Conservation (phyloP, 2,329 filamentous ascomycete species). For the Hypoxylon sp. region DNA sequence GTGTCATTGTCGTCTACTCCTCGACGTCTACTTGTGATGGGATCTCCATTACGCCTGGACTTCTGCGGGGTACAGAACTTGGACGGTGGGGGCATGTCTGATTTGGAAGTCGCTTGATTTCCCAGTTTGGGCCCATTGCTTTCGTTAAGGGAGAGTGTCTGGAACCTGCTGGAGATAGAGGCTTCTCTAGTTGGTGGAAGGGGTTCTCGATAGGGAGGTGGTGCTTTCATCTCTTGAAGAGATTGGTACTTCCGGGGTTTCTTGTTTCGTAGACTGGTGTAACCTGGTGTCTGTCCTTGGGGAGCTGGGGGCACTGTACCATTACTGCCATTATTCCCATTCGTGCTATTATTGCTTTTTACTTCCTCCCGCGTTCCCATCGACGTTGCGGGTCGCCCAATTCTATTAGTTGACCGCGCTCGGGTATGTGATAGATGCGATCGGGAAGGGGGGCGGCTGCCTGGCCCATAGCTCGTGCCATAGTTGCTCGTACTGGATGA, state of each 20-base stretch:
- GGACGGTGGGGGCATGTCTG: slow-evolving; percentile 39
- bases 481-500: slow-evolving; percentile 48
- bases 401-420: slow-evolving; percentile 44
- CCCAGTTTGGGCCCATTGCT: slow-evolving; percentile 39
- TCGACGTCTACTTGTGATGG: slow-evolving; percentile 14
- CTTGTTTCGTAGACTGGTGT: slow-evolving; percentile 27
- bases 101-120: slow-evolving; percentile 58
- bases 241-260: slow-evolving; percentile 43
- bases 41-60: slow-evolving; percentile 40
- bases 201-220: slow-evolving; percentile 25
- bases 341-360: slow-evolving; percentile 7
- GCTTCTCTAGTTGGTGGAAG: slow-evolving; percentile 51
- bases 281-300: slow-evolving; percentile 21
- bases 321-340: slow-evolving; percentile 44
- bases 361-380: slow-evolving; percentile 42
- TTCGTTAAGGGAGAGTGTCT: slow-evolving; percentile 52
- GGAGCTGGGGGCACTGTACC: slow-evolving; percentile 49
- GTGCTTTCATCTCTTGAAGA: slow-evolving; percentile 36
- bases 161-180: slow-evolving; percentile 53
- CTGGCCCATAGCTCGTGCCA: slow-evolving; percentile 49
- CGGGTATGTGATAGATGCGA: slow-evolving; percentile 40
- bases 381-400: slow-evolving; percentile 44
- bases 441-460: slow-evolving; percentile 47
- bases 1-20: slow-evolving; percentile 11
- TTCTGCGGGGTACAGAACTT: slow-evolving; percentile 36